Conservation (phyloP, 2,329 filamentous ascomycete genomes). For the Botrytis galanthina region DNA sequence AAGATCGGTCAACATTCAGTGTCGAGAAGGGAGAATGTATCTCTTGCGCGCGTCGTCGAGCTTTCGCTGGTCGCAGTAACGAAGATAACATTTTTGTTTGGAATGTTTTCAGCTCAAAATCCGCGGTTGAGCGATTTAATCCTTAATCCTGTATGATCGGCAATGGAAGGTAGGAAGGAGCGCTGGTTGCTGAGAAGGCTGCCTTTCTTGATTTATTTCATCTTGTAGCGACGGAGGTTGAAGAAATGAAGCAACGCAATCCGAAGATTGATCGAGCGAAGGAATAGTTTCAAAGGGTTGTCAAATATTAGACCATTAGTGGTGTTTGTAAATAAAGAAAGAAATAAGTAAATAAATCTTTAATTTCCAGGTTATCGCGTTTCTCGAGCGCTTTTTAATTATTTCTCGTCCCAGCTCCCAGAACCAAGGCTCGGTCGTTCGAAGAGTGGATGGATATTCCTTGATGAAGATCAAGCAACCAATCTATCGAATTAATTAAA, state of each 20-base stretch:
- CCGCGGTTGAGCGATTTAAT: not conserved
- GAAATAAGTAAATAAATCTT: not conserved
- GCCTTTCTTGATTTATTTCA: constrained; percentile 5
- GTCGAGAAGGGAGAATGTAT: constrained; percentile 38
- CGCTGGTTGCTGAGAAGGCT: not conserved
- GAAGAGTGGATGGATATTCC: constrained; percentile 15
- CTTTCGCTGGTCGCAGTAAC: constrained; percentile 39
- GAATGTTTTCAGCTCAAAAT: constrained; percentile 3
- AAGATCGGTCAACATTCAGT: constrained; percentile 33
- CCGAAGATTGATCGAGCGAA: not conserved
- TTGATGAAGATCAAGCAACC: constrained; percentile 10
- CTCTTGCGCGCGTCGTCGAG: constrained; percentile 33
- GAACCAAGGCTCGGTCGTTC: not conserved
- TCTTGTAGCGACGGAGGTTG: not conserved
- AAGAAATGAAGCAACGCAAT: not conserved
- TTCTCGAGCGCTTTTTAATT: not conserved
- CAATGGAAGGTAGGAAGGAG: constrained; percentile 5
- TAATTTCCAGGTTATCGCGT: constrained; percentile 14
- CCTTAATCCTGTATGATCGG: not conserved
- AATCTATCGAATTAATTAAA: not conserved
- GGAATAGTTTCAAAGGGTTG: not conserved
- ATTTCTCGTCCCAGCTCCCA: not conserved
- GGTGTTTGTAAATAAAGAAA: not conserved
- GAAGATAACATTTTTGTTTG: constrained; percentile 39
- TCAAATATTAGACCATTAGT: not conserved